Percentiles rank a stretch among this genome's conserved stretches.
These are phyloP conservation scores for Astrothelium subdiscretum DNA, from an alignment of 495 filamentous ascomycete species.

Conservation along the genomic window DNA sequence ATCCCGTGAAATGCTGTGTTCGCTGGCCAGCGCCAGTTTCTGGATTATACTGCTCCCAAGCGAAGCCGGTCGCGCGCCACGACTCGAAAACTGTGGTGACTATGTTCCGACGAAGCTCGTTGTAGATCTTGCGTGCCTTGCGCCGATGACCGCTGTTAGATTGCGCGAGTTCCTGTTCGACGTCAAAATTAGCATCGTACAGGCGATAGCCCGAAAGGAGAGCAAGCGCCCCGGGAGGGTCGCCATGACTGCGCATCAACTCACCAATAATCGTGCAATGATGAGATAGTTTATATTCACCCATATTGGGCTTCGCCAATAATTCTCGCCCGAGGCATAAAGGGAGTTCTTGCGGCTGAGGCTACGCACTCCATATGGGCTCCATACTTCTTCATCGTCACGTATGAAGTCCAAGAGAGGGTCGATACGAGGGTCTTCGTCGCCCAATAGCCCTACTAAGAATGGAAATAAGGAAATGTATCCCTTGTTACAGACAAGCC, in stretches of 20 bases:
- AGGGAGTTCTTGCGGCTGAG: constrained; percentile 71
- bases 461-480: constrained; percentile 94
- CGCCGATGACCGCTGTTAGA: constrained; percentile 53
- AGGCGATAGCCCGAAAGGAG: not conserved
- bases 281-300: constrained; percentile 95
- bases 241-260: constrained; percentile 15
- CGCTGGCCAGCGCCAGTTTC: constrained; percentile 86
- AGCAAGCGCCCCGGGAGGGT: too few species aligned
- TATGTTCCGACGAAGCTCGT: constrained; percentile 63
- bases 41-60: constrained; percentile 98
- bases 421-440: constrained; percentile 61
- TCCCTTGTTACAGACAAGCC: constrained; percentile 89
- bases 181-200: not conserved
- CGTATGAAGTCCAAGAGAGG: constrained; percentile 63
- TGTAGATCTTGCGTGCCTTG: constrained; percentile 62
- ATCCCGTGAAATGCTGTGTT: constrained; percentile 95
- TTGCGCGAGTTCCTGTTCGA: constrained; percentile 41
- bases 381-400: constrained; percentile 79
- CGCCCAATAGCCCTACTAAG: constrained; percentile 62
- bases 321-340: constrained; percentile 88
- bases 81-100: constrained; percentile 78
- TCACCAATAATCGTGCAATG: constrained; percentile 68
- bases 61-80: constrained; percentile 88
- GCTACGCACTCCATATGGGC: constrained; percentile 71
- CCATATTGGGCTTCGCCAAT: constrained; percentile 94